Evolutionary conservation across 2,329 filamentous ascomycete genomes (phyloP), one percentile per base, ranked within the genome.

Genomic region (Fusarium transvaalense): DNA sequence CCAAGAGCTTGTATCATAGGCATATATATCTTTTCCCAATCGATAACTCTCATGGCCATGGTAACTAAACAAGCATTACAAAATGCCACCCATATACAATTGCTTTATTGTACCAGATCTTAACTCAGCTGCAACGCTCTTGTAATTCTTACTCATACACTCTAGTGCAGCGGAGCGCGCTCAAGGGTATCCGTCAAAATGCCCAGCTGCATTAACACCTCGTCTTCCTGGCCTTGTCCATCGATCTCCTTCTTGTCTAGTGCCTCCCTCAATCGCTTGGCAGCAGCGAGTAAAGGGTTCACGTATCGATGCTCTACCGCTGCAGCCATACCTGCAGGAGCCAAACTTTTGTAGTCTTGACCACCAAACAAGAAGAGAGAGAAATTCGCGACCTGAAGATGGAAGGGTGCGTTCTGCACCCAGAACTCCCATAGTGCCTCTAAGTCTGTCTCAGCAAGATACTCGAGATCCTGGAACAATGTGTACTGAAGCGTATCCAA

Each of bases 331-430:
- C 85, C 86, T 3, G 78, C 78, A 2, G 88, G 88, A 12, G 88
- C 81, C 8, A 89, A 74, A 43, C 83, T 77, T 56, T 76, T 78
- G 74, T 82, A 84, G 21, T 76, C 78, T 35, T 78, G 76, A 10
- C 82, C 80, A 6, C 78, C 78, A 71, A 86, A 84, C 21, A 89
- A 77, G 68, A 89, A 87, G 53, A 86, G 82, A 10, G 85, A 83
- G 75, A 91, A 89, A 70, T 90, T 90, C 60, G 85, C 84, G 0
- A 85, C 85, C 68, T 89, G 86, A 64, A 89, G 78, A 54, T 89
- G 80, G 63, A 89, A 86, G 3, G 84, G 79, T 50, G 82, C 81
- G 48, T 85, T 85, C 64, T 85, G 80, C 14, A 75, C 74, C 81
- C 86, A 85, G 68, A 86, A 86, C 25, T 88, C 83, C 37, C 82